Base-by-base conservation (phyloP, 2,329 filamentous ascomycete genomes). In the Aspergillus ochraceus region DNA sequence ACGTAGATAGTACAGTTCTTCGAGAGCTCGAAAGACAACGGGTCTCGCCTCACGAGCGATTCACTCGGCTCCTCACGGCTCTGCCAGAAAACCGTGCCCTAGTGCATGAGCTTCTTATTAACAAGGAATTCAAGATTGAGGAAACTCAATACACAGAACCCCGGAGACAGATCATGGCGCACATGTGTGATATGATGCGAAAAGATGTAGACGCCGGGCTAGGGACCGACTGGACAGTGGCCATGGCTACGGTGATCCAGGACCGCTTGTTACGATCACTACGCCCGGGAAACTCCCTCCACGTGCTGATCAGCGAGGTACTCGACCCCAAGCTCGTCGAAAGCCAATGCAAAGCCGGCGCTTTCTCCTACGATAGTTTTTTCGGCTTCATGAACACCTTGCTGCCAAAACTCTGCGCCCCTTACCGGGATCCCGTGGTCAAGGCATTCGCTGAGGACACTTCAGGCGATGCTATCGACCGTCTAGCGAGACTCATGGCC, bases 211-310 rank as follows among this genome's bases (percentile, higher is more conserved):
- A 83, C 63, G 77, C 80, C 29, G 84, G 83, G 19, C 77, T 83
- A 55, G 83, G 83, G 19, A 80, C 81, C 4, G 73, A 79, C 19
- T 89, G 86, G 86, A 88, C 84, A 17, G 80, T 86, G 22, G 84
- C 85, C n/a, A 87, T 88, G 79, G 86, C 86, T n/a, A 84, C 87
- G 50, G 85, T 88, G 61, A 84, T 89, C 49, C 81, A 85, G 52
- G 82, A 83, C 54, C 87, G 87, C 66, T 76, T 89, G 24, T 71
- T 88, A 45, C 81, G 83, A 29, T 80, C 87, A 60, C 72, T 88
- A 54, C 84, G 82, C 66, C 81, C 82, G 22, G 85, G 84, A 6
- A 87, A 87, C 69, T 86, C 84, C 4, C 83, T 88, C 71, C 80
- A 88, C 67, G 82, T 80, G 14, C 73, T 87, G 58, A 86, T 89